These are phyloP conservation scores for Polytrichum formosum DNA, from an alignment of 225 moss, liverwort and hornwort genomes.

Conservation along the genomic window DNA sequence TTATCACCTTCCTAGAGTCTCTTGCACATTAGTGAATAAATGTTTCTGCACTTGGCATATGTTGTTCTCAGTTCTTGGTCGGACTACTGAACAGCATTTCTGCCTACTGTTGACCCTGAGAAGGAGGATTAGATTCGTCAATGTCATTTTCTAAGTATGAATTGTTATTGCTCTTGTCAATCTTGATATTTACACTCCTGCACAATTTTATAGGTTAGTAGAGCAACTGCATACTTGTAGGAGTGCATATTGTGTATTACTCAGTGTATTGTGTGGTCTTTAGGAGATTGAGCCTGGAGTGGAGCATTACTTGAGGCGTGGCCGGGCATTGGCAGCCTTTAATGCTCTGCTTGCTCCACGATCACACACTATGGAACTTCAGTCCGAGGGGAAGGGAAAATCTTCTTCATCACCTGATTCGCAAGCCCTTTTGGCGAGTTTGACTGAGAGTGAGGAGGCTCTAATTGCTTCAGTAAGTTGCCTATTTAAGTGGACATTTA, in stretches of 20 bases:
- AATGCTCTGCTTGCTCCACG: constrained; percentile 45
- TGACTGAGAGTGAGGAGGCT: constrained; percentile 37
- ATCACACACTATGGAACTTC: constrained; percentile 16
- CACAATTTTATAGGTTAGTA: too few species aligned
- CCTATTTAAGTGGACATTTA: too few species aligned
- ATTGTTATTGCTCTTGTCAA: too few species aligned
- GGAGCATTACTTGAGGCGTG: constrained; percentile 60
- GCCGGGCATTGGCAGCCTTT: constrained; percentile 64
- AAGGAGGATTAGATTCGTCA: too few species aligned
- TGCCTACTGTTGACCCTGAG: too few species aligned
- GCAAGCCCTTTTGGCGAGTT: constrained; percentile 38
- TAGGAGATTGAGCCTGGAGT: constrained; percentile 46
- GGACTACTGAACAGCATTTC: too few species aligned
- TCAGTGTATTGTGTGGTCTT: not conserved
- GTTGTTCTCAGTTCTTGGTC: too few species aligned
- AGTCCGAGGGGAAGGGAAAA: constrained; percentile 17
- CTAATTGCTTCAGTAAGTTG: constrained; percentile 41
- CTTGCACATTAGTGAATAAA: not conserved
- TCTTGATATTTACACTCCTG: too few species aligned
- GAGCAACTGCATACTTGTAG: not conserved
- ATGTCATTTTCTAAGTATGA: too few species aligned
- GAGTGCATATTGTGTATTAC: not conserved
- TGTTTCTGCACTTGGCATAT: too few species aligned
- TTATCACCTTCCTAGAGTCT: constrained; percentile 1
- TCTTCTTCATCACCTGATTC: constrained; percentile 35